Conservation (phyloP, 805 yeast genomes). For the Lipomyces mesembrius region DNA sequence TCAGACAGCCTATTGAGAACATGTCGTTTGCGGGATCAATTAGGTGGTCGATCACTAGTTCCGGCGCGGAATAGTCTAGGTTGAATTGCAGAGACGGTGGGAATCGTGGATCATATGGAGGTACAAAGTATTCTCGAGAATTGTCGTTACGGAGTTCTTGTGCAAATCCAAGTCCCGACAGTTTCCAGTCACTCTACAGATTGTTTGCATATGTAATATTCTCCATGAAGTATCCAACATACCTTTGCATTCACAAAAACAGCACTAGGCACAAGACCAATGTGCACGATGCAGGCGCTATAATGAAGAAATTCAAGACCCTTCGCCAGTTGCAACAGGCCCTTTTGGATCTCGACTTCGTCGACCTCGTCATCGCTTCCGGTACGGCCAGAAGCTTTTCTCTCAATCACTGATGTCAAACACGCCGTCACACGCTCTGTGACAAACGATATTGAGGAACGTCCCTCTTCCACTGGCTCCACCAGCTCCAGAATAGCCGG, state of each 20-base stretch:
- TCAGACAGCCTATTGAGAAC: constrained; percentile 80
- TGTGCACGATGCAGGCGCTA: constrained; percentile 72
- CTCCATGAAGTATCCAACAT: neutral
- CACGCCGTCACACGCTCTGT: constrained; percentile 75
- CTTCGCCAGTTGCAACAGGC: constrained; percentile 74
- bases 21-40: constrained; percentile 74
- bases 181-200: constrained; percentile 86
- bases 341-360: constrained; percentile 62
- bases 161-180: constrained; percentile 72
- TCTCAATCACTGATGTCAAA: constrained; percentile 52
- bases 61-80: constrained; percentile 83
- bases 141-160: constrained; percentile 50
- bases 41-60: constrained; percentile 67
- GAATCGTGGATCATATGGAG: constrained; percentile 73
- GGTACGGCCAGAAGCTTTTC: constrained; percentile 39
- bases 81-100: constrained; percentile 74
- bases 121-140: constrained; percentile 63
- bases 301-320: constrained; percentile 84
- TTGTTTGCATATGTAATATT: neutral
- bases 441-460: constrained; percentile 76
- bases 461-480: constrained; percentile 89
- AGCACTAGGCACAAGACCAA: constrained; percentile 77
- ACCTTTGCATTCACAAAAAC: constrained; percentile 66
- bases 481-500: constrained; percentile 82
- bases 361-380: constrained; percentile 58